Evolutionary conservation across 2,329 filamentous ascomycete genomes (phyloP).

Genomic region (Trichoderma afroharzianum): DNA sequence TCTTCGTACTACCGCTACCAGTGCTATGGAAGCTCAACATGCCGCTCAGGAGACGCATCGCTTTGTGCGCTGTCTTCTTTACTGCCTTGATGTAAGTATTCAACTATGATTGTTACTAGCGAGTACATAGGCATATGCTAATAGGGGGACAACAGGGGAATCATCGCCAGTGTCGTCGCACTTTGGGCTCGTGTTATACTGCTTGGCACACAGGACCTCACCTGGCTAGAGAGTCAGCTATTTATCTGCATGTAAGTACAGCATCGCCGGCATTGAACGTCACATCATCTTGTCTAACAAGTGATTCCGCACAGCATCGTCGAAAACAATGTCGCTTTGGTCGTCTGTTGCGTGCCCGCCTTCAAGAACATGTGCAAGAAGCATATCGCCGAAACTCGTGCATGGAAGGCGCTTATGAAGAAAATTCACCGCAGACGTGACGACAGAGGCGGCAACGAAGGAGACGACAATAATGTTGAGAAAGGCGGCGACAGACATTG

Average conservation of each 20-base stretch:
- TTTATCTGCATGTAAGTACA: constrained; percentile 8
- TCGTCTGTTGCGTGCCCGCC: constrained; percentile 21
- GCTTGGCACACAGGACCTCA: neutral
- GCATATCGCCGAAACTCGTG: neutral
- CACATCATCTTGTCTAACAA: neutral
- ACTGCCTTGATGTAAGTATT: constrained; percentile 18
- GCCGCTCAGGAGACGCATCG: constrained; percentile 1
- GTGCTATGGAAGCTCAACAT: constrained; percentile 17
- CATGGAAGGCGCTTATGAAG: neutral
- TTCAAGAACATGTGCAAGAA: constrained; percentile 10
- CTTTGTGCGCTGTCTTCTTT: constrained; percentile 18
- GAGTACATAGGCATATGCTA: neutral
- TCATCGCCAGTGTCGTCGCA: neutral
- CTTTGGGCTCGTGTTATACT: neutral
- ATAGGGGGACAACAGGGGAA: neutral
- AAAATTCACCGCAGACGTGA: neutral
- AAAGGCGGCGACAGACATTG: neutral
- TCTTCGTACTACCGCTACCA: constrained; percentile 20
- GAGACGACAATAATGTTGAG: neutral
- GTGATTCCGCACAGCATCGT: constrained; percentile 7
- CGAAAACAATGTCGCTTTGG: constrained; percentile 21
- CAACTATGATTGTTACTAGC: neutral
- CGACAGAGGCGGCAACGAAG: neutral
- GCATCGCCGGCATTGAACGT: neutral
- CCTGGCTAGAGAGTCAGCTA: neutral